phyloP scores from a whole-genome alignment of 768 basidiomycete species.

The Pleurotus ostreatus region DNA sequence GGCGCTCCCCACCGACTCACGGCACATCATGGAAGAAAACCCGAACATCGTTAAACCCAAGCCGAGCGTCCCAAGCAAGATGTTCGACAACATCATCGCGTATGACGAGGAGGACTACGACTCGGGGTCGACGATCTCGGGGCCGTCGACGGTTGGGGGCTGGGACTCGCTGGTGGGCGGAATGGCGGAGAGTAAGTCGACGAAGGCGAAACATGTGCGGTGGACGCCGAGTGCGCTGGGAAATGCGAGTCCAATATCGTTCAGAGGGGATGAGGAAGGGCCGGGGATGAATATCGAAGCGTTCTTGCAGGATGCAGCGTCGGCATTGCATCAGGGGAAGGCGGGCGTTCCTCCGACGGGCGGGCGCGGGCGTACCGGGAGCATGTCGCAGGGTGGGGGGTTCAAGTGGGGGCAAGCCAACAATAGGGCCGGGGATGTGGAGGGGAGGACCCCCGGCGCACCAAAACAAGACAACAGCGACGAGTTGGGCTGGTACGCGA shows the following conservation, averaged over 20 bases:
- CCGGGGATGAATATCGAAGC: background rate
- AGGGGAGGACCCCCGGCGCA: conserved; percentile 8
- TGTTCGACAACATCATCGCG: conserved; percentile 33
- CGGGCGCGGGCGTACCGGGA: background rate
- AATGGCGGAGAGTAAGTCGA: background rate
- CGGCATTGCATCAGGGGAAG: background rate
- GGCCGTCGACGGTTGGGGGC: background rate
- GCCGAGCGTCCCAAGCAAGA: conserved; percentile 33
- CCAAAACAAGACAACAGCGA: conserved; percentile 7
- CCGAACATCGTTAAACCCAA: conserved; percentile 34
- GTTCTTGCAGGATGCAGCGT: conserved; percentile 1
- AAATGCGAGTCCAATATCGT: conserved; percentile 7
- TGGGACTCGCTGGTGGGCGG: conserved; percentile 7
- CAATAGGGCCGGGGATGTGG: background rate
- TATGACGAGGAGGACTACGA: conserved; percentile 21
- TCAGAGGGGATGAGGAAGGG: background rate
- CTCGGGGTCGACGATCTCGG: background rate
- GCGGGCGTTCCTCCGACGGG: background rate
- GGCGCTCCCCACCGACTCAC: conserved; percentile 31
- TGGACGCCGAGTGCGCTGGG: conserved; percentile 14
- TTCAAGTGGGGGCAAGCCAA: background rate
- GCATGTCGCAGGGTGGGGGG: background rate
- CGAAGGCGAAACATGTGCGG: conserved; percentile 12
- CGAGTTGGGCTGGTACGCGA: conserved; percentile 10
- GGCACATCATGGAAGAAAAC: conserved; percentile 23